Conservation (phyloP, 2,329 filamentous ascomycete genomes). For the Sphaceloma murrayae region DNA sequence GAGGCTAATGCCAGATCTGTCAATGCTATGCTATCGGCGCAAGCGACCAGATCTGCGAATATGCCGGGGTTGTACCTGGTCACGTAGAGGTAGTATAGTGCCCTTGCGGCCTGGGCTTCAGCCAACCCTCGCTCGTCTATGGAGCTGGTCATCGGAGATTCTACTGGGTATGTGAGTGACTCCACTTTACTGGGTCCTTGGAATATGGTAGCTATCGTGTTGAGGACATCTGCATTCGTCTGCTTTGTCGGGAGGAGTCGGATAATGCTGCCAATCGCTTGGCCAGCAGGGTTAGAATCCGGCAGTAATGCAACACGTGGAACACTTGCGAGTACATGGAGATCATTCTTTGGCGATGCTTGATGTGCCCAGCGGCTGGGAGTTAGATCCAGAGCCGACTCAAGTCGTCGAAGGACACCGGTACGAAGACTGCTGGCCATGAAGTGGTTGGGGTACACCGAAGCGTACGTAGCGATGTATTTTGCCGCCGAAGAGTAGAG, state of each 20-base stretch:
- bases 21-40: conserved; percentile 50
- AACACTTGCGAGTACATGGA: conserved; percentile 48
- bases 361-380: conserved; percentile 43
- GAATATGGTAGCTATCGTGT: conserved; percentile 47
- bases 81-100: conserved; percentile 47
- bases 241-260: conserved; percentile 43
- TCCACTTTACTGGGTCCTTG: conserved; percentile 39
- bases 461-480: conserved; percentile 49
- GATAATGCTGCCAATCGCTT: conserved; percentile 31
- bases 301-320: conserved; percentile 46
- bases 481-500: conserved; percentile 46
- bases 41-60: conserved; percentile 43
- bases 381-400: conserved; percentile 37
- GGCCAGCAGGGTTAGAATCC: conserved; percentile 19
- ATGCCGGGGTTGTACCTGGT: conserved; percentile 39
- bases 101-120: conserved; percentile 45
- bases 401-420: conserved; percentile 40
- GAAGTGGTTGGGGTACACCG: conserved; percentile 47
- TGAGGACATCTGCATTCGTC: conserved; percentile 45
- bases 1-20: conserved; percentile 48
- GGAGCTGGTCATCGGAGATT: conserved; percentile 21
- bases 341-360: conserved; percentile 46
- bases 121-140: conserved; percentile 20
- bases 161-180: conserved; percentile 29
- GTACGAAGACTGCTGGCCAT: conserved; percentile 38